phyloP scores from a whole-genome alignment of 805 yeast species.

The Cyberlindnera galapagoensis region DNA sequence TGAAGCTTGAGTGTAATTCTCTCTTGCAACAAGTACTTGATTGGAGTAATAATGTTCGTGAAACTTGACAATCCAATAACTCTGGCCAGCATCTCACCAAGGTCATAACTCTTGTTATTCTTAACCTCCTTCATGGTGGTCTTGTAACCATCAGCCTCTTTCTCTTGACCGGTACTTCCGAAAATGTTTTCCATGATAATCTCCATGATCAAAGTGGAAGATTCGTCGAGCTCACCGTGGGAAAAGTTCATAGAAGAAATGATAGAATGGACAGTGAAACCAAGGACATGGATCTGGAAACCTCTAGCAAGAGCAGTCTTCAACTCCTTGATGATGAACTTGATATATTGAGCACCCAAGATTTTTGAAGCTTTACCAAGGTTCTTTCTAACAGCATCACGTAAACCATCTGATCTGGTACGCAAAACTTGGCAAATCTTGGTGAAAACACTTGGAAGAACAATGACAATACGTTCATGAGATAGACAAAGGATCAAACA shows the following conservation, averaged over 20 bases:
- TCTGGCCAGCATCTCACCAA: conserved; percentile 70
- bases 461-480: conserved; percentile 43
- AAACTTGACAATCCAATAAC: conserved; percentile 56
- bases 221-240: conserved; percentile 73
- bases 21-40: conserved; percentile 56
- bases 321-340: conserved; percentile 72
- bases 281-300: conserved; percentile 87
- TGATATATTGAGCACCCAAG: conserved; percentile 69
- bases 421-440: conserved; percentile 85
- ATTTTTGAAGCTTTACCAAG: conserved; percentile 56
- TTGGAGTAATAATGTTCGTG: conserved; percentile 55
- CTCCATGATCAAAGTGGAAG: conserved; percentile 52
- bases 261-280: conserved; percentile 77
- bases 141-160: conserved; percentile 88
- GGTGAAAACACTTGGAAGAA: conserved; percentile 78
- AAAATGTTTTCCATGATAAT: conserved; percentile 88
- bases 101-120: conserved; percentile 79
- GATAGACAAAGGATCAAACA: conserved; percentile 59
- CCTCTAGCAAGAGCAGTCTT: conserved; percentile 78
- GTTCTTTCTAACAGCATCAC: conserved; percentile 79
- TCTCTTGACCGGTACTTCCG: conserved; percentile 89
- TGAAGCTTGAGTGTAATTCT: conserved; percentile 62
- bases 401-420: conserved; percentile 75
- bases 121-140: conserved; percentile 87
- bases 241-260: conserved; percentile 47